These are phyloP conservation scores for Durotheca rogersii DNA, from an alignment of 495 filamentous ascomycete genomes.

Conservation along the genomic window DNA sequence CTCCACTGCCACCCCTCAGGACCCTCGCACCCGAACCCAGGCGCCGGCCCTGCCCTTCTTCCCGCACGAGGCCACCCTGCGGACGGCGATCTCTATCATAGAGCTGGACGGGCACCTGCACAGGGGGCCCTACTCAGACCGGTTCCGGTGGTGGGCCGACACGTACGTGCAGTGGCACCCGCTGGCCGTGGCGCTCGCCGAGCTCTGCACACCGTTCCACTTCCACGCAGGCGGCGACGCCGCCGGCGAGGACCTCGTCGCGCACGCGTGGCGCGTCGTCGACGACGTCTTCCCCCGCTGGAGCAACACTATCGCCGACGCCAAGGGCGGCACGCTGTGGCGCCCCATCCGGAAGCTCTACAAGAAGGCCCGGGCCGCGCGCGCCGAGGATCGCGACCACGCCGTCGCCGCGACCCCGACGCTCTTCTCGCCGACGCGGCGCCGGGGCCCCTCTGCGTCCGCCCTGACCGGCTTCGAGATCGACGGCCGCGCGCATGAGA, in stretches of 20 bases:
- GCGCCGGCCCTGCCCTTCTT: slow-evolving; percentile 3
- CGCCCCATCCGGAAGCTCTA: slow-evolving; percentile 65
- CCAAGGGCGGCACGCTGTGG: slow-evolving; percentile 63
- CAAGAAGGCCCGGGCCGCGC: slow-evolving; percentile 57
- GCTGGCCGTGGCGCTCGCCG: slow-evolving; percentile 65
- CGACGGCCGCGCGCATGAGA: no score
- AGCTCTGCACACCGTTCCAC: slow-evolving; percentile 63
- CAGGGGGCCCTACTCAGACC: slow-evolving; percentile 24
- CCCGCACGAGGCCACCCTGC: slow-evolving; percentile 34
- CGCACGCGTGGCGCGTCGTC: slow-evolving; percentile 61
- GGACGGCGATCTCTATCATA: slow-evolving; percentile 37
- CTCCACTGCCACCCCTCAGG: no score
- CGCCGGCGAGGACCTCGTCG: slow-evolving; percentile 58
- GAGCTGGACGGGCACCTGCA: slow-evolving; percentile 28
- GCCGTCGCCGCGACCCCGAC: no score
- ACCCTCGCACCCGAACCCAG: no score
- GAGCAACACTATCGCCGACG: slow-evolving; percentile 52
- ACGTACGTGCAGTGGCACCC: slow-evolving; percentile 77
- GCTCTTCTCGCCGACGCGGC: no score
- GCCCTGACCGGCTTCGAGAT: no score
- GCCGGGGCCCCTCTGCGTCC: no score
- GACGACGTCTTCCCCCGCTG: slow-evolving; percentile 57
- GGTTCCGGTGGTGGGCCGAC: slow-evolving; percentile 41
- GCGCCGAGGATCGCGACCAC: no score
- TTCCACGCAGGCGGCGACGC: slow-evolving; percentile 27